Conservation (phyloP, 371 early-diverging fungal genomes). For the Batrachochytrium dendrobatidis region DNA sequence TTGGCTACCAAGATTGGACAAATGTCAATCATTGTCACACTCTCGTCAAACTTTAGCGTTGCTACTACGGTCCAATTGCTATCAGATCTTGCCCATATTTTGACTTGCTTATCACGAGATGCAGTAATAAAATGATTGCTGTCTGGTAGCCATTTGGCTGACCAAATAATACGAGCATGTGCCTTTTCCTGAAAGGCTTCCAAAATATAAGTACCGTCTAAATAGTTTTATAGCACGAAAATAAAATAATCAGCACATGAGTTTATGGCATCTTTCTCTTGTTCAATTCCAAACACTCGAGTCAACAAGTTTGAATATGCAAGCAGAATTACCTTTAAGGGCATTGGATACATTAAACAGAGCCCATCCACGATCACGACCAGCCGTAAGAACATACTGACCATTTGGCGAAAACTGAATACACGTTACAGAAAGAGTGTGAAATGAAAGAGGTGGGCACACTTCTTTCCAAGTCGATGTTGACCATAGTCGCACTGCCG, state of each 20-base stretch:
- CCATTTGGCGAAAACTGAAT: conserved; percentile 71
- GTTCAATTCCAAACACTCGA: background rate
- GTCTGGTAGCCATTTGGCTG: conserved; percentile 73
- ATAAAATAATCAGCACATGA: background rate
- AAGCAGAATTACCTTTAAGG: conserved; percentile 12
- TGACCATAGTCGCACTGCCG: conserved; percentile 66
- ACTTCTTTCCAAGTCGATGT: conserved; percentile 66
- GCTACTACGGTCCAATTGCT: conserved; percentile 23
- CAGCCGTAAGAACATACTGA: conserved; percentile 65
- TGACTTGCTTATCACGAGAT: conserved; percentile 81
- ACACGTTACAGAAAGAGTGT: conserved; percentile 80
- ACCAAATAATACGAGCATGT: conserved; percentile 94
- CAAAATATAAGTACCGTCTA: conserved; percentile 22
- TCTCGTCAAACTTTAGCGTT: conserved; percentile 61
- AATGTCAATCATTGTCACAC: conserved; percentile 77
- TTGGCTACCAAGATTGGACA: background rate
- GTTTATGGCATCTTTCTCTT: background rate
- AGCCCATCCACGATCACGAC: conserved; percentile 86
- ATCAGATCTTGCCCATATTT: conserved; percentile 1
- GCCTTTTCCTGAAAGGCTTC: conserved; percentile 58
- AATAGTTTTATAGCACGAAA: background rate
- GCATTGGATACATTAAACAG: conserved; percentile 46
- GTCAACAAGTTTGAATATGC: background rate
- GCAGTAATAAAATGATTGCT: conserved; percentile 78
- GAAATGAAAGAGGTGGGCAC: conserved; percentile 52